phyloP scores from a whole-genome alignment of 1,284 basidiomycete species.

The Wolfiporia cocos region DNA sequence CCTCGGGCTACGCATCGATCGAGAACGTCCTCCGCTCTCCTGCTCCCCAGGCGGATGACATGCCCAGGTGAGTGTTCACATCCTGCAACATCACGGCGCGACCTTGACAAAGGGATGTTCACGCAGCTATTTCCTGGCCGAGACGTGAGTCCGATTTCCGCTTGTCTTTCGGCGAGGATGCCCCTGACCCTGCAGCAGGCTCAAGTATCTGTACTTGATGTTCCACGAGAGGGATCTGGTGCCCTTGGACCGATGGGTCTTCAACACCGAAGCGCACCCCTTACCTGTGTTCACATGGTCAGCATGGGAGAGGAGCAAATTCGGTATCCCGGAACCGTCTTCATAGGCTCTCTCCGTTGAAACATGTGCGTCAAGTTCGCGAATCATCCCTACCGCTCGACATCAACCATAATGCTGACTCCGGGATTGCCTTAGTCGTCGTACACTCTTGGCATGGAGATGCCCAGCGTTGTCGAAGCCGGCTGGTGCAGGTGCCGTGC shows the following conservation, averaged over 20 bases:
- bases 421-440: no score
- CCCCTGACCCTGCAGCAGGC: conserved; percentile 24
- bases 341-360: neutral
- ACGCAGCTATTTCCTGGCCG: conserved; percentile 60
- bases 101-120: no score
- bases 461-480: no score
- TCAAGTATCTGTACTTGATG: conserved; percentile 64
- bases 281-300: conserved; percentile 67
- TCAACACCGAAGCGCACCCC: conserved; percentile 82
- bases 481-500: no score
- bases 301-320: conserved; percentile 22
- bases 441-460: no score
- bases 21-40: conserved; percentile 35
- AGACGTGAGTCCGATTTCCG: conserved; percentile 39
- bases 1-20: conserved; percentile 53
- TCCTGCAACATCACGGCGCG: no score
- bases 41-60: conserved; percentile 39
- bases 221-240: conserved; percentile 51
- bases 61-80: conserved; percentile 54
- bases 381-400: no score
- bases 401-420: no score
- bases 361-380: no score
- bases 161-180: neutral
- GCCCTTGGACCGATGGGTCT: conserved; percentile 69
- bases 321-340: conserved; percentile 13